phyloP scores from a whole-genome alignment of 2,329 filamentous ascomycete genomes.

The Pochonia chlamydosporia region DNA sequence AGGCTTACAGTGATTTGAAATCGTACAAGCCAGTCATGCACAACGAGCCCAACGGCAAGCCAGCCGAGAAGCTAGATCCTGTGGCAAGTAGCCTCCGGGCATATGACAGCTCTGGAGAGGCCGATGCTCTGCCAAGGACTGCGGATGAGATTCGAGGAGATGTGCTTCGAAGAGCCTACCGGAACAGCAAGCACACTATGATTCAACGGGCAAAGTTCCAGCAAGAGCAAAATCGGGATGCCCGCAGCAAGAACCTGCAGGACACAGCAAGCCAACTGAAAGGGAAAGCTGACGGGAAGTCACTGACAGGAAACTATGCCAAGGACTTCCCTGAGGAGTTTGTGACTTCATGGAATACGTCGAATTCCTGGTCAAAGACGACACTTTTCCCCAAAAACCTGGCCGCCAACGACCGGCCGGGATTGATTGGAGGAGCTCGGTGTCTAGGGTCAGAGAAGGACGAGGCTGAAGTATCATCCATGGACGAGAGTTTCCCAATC shows the following conservation, averaged over 20 bases:
- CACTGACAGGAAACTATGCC: constrained; percentile 41
- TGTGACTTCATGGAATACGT: constrained; percentile 32
- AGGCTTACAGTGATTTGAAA: constrained; percentile 35
- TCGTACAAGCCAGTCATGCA: constrained; percentile 31
- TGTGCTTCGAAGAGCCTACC: constrained; percentile 21
- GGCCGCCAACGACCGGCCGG: not conserved
- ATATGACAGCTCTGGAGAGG: constrained; percentile 23
- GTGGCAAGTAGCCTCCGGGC: constrained; percentile 29
- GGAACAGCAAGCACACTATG: constrained; percentile 13
- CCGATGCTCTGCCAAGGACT: constrained; percentile 18
- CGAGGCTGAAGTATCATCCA: constrained; percentile 28
- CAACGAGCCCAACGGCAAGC: constrained; percentile 28
- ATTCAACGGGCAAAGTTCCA: constrained; percentile 12
- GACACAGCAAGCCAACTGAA: constrained; percentile 1
- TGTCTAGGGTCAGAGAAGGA: constrained; percentile 13
- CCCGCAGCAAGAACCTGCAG: constrained; percentile 6
- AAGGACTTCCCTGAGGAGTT: constrained; percentile 51
- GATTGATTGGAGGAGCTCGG: not conserved
- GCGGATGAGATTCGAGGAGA: constrained; percentile 25
- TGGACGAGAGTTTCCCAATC: constrained; percentile 35
- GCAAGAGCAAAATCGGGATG: constrained; percentile 8
- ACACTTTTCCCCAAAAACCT: constrained; percentile 17
- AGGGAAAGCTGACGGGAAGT: not conserved
- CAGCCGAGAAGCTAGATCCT: constrained; percentile 22
- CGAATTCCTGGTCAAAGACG: constrained; percentile 19